Conservation (phyloP, 2,329 filamentous ascomycete genomes). For the Exophiala bonariae region DNA sequence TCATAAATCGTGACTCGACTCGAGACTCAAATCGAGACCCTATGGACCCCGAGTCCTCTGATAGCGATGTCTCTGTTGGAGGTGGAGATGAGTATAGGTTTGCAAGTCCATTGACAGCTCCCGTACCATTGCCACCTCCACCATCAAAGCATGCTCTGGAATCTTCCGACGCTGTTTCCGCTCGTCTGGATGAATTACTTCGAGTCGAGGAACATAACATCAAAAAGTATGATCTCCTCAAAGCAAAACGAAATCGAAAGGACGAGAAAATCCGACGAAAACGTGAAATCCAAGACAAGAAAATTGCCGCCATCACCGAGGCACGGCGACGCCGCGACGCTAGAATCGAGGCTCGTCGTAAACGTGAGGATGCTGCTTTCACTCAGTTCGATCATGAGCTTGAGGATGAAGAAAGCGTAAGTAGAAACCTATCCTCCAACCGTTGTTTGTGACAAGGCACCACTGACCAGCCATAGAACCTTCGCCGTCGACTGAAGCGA, state of each 20-base stretch:
- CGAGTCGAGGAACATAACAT: constrained; percentile 26
- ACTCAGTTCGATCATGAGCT: constrained; percentile 24
- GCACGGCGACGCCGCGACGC: constrained; percentile 26
- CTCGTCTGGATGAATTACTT: constrained; percentile 23
- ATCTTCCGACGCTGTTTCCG: constrained; percentile 23
- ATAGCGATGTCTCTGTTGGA: constrained; percentile 26
- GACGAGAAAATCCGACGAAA: constrained; percentile 27
- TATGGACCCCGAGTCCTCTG: constrained; percentile 27
- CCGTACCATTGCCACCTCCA: constrained; percentile 22
- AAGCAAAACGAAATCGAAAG: constrained; percentile 26
- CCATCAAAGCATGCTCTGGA: constrained; percentile 26
- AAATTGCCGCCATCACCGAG: constrained; percentile 24
- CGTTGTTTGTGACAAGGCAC: not conserved
- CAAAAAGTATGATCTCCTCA: constrained; percentile 24
- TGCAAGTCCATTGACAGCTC: constrained; percentile 18
- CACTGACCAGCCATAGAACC: constrained; percentile 17
- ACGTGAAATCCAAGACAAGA: constrained; percentile 25
- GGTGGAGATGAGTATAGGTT: constrained; percentile 19
- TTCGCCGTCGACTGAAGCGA: constrained; percentile 27
- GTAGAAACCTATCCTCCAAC: not conserved
- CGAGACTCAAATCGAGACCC: too few species aligned
- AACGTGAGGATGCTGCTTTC: constrained; percentile 26
- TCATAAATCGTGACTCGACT: too few species aligned
- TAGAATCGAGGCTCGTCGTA: constrained; percentile 22
- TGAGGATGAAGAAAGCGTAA: constrained; percentile 27